phyloP scores from a whole-genome alignment of 371 early-diverging fungal species.

The Haplosporangium sp. region DNA sequence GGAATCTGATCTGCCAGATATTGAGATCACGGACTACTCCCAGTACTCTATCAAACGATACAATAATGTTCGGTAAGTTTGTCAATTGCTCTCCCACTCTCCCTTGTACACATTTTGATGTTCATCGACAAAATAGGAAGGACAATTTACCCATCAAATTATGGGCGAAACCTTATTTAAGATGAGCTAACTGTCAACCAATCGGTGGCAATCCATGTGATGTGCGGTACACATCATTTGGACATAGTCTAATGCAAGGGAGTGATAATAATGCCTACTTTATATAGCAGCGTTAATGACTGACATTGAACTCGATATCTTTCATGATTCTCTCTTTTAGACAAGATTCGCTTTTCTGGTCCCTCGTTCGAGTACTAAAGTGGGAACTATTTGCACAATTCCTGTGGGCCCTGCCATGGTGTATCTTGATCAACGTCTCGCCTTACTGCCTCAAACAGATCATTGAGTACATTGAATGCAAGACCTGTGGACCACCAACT shows the following conservation, averaged over 20 bases:
- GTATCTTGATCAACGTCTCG: constrained; percentile 64
- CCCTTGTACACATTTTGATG: background rate
- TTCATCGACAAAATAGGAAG: background rate
- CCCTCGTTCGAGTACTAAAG: constrained; percentile 55
- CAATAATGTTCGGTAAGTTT: constrained; percentile 39
- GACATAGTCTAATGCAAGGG: background rate
- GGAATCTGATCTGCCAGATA: constrained; percentile 63
- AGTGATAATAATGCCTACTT: constrained; percentile 14
- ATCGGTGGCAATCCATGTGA: constrained; percentile 12
- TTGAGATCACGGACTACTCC: constrained; percentile 35
- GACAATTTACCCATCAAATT: constrained; percentile 2
- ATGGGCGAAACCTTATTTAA: constrained; percentile 1
- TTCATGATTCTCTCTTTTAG: constrained; percentile 9
- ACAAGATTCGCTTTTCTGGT: constrained; percentile 36
- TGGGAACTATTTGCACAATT: constrained; percentile 57
- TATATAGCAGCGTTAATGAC: constrained; percentile 19
- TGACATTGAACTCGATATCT: background rate
- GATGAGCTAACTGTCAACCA: background rate
- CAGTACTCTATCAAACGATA: constrained; percentile 27
- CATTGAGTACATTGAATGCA: constrained; percentile 65
- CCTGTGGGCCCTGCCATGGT: constrained; percentile 63
- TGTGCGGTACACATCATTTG: background rate
- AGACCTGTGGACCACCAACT: constrained; percentile 37
- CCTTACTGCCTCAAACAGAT: constrained; percentile 69
- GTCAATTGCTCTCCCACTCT: background rate